Evolutionary conservation across 371 early-diverging fungal genomes (phyloP), one percentile per base, ranked within the genome.

Genomic region (Conidiobolus incongruus): DNA sequence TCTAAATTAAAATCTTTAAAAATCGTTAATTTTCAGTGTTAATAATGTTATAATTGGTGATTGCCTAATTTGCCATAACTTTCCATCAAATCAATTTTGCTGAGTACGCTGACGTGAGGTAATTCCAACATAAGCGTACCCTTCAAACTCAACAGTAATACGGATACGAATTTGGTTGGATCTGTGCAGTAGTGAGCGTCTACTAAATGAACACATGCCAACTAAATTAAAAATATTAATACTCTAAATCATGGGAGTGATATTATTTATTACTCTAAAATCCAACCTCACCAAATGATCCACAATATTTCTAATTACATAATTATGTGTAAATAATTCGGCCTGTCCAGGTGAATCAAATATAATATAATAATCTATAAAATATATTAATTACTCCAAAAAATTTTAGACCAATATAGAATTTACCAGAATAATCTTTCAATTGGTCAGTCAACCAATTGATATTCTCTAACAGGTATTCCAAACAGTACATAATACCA

Each of bases 291-390:
- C 64, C 21, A 98, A 62, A 40, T 53, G 55, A 13, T 72, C 70
- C 2, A 94, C 49, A 20, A 94, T 69, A 32, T 73, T 70, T 47
- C 73, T 74, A 38, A 98, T 68, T 21, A 88, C 65, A 32, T 62
- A 59, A 49, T 95, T 85, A 61, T 96, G 91, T 16, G 97, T 91
- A 56, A 81, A 98, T 31, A 98, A 74, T 58, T 99, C 99, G 7
- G 98, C 92, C 60, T 99, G 99, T 0, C 99, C 99, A 2, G 99
- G 99, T 43, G 83, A 94, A 58, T 99, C 99, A 63, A 98, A 89
- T 2, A 99, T 54, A 33, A 93, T 63, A 59, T 91, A 98, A 35
- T 75, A 70, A 33, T 82, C 90, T 60, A 55, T 33, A 16, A 13
- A 11, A 20, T 15, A 24, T n/a, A 16, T 32, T 30, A 11, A 21